phyloP scores from a whole-genome alignment of 176 grass and related monocot species.

The Triticum timopheevii region DNA sequence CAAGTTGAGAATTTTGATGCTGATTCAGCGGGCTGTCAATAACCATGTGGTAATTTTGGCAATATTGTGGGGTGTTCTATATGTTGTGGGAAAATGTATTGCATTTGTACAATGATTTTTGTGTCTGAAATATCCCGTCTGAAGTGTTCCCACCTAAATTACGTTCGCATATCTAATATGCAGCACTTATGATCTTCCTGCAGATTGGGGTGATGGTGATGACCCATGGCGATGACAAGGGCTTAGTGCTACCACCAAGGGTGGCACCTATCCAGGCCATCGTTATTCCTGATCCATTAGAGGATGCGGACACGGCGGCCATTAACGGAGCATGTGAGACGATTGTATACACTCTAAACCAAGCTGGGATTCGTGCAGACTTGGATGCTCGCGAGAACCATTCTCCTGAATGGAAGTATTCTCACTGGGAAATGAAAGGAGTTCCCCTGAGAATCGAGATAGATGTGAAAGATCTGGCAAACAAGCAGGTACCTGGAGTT shows the following conservation, averaged over 20 bases:
- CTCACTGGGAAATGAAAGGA: conserved; percentile 98
- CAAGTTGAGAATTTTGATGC: not conserved
- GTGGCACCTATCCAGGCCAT: conserved; percentile 81
- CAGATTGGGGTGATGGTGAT: conserved; percentile 95
- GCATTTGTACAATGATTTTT: not conserved
- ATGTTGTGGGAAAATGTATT: not conserved
- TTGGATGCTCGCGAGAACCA: conserved; percentile 78
- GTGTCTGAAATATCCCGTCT: not conserved
- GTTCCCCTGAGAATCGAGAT: conserved; percentile 95
- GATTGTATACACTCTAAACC: conserved; percentile 43
- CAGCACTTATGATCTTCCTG: not conserved
- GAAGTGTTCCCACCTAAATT: not conserved
- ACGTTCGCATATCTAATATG: not conserved
- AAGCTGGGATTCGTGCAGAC: conserved; percentile 61
- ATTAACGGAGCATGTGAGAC: conserved; percentile 64
- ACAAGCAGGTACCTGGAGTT: not conserved
- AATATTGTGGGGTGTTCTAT: not conserved
- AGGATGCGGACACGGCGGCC: conserved; percentile 68
- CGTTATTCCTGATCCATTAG: conserved; percentile 77
- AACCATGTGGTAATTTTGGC: not conserved
- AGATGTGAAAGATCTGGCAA: conserved; percentile 80
- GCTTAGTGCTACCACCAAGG: conserved; percentile 88
- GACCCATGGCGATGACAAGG: conserved; percentile 94
- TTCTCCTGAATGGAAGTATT: conserved; percentile 88
- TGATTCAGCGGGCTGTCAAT: not conserved